Percentiles rank a stretch among this genome's conserved stretches.
phyloP scores from a whole-genome alignment of 192 early-diverging fungal genomes.

The Rhizoclosmatium sp. region DNA sequence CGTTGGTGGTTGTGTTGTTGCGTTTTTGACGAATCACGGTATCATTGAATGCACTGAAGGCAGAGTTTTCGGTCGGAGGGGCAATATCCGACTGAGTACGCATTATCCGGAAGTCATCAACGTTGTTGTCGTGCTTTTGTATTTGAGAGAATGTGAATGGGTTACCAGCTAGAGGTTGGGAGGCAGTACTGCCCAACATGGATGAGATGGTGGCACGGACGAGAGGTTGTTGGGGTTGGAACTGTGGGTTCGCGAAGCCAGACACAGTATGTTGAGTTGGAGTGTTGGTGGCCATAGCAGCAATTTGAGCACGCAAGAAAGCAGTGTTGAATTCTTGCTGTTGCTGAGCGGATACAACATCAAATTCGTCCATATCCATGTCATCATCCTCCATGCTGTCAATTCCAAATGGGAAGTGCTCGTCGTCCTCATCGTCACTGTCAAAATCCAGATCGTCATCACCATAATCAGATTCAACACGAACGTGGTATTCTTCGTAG shows the following conservation, averaged over 20 bases:
- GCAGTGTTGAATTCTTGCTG: constrained; percentile 33
- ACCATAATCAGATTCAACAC: constrained; percentile 83
- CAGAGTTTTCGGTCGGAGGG: not conserved
- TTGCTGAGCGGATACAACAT: constrained; percentile 24
- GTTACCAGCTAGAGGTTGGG: not conserved
- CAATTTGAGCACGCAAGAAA: constrained; percentile 31
- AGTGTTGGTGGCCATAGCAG: constrained; percentile 21
- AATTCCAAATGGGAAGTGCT: constrained; percentile 52
- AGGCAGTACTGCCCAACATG: constrained; percentile 3
- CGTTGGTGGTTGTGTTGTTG: not conserved
- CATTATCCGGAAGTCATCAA: constrained; percentile 32
- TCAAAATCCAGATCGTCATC: constrained; percentile 76
- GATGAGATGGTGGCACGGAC: constrained; percentile 33
- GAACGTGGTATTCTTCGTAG: constrained; percentile 94
- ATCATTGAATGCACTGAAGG: constrained; percentile 18
- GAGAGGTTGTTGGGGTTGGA: constrained; percentile 16
- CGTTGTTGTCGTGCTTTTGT: constrained; percentile 25
- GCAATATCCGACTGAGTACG: not conserved
- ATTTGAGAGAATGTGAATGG: constrained; percentile 27
- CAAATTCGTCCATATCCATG: constrained; percentile 55
- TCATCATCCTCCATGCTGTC: constrained; percentile 52
- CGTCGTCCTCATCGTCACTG: constrained; percentile 71
- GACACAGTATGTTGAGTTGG: constrained; percentile 4
- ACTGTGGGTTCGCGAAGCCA: constrained; percentile 2
- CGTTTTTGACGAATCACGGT: constrained; percentile 27